phyloP scores from a whole-genome alignment of 148 eudicot genomes.

The Camellia lanceoleosa region DNA sequence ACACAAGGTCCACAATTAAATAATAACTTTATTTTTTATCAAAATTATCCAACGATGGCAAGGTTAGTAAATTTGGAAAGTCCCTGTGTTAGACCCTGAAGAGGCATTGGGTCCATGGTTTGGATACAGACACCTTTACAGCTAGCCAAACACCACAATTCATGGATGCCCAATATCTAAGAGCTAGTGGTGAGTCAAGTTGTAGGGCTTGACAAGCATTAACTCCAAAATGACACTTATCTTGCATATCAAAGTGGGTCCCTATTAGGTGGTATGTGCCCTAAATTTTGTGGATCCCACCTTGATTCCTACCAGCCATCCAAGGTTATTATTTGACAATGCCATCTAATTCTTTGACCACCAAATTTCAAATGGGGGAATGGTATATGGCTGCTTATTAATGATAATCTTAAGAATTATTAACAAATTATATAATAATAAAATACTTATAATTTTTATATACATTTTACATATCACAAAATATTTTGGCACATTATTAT shows the following conservation, averaged over 20 bases:
- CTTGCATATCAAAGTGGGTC: slow-evolving; percentile 14
- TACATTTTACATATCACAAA: no score
- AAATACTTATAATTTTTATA: no score
- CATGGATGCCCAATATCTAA: neutral
- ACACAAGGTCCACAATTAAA: no score
- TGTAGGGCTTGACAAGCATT: neutral
- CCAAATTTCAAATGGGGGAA: neutral
- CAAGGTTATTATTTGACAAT: neutral
- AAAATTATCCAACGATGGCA: no score
- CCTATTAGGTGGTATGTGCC: neutral
- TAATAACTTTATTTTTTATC: no score
- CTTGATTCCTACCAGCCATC: neutral
- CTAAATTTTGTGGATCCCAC: slow-evolving; percentile 1
- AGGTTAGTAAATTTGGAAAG: neutral
- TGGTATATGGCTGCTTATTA: no score
- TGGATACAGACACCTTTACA: neutral
- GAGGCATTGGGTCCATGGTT: neutral
- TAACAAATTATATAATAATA: no score
- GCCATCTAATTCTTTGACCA: slow-evolving; percentile 10
- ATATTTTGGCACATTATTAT: no score
- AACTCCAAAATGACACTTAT: slow-evolving; percentile 1
- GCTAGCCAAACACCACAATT: neutral
- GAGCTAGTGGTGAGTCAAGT: neutral
- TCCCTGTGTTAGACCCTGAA: no score
- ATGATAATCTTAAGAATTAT: no score